These are phyloP conservation scores for Wickerhamomyces chambardii DNA, from an alignment of 805 yeast species.

Conservation along the genomic window DNA sequence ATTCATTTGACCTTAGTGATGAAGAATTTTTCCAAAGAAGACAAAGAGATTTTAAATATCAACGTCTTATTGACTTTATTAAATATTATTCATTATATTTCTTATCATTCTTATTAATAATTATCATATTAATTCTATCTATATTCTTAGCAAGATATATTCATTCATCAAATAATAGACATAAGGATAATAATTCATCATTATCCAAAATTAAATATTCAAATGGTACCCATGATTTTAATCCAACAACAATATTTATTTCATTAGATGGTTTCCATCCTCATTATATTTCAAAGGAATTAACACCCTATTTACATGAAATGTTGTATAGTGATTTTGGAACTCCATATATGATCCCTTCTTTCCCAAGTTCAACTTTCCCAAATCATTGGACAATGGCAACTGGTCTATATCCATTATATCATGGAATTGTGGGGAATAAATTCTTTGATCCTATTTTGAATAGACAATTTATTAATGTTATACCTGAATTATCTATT, in stretches of 20 bases:
- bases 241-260: slow-evolving; percentile 73
- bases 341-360: slow-evolving; percentile 79
- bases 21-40: slow-evolving; percentile 16
- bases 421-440: slow-evolving; percentile 85
- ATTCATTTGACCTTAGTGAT: slow-evolving; percentile 18
- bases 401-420: slow-evolving; percentile 77
- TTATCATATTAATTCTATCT: slow-evolving; percentile 10
- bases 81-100: slow-evolving; percentile 4
- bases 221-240: slow-evolving; percentile 17
- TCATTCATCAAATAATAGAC: no score
- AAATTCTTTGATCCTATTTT: slow-evolving; percentile 59
- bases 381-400: slow-evolving; percentile 90
- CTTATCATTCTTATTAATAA: slow-evolving; percentile 3
- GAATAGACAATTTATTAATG: slow-evolving; percentile 52
- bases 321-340: slow-evolving; percentile 44
- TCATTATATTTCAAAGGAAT: slow-evolving; percentile 54
- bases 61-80: neutral
- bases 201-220: slow-evolving; percentile 1
- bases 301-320: slow-evolving; percentile 66
- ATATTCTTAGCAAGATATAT: no score
- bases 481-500: slow-evolving; percentile 41
- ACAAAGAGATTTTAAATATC: slow-evolving; percentile 3
- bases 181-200: no score
- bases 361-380: slow-evolving; percentile 84
- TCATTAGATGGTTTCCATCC: slow-evolving; percentile 93